Base-by-base conservation (phyloP, 805 yeast genomes). In the Candida sakaeoensis region DNA sequence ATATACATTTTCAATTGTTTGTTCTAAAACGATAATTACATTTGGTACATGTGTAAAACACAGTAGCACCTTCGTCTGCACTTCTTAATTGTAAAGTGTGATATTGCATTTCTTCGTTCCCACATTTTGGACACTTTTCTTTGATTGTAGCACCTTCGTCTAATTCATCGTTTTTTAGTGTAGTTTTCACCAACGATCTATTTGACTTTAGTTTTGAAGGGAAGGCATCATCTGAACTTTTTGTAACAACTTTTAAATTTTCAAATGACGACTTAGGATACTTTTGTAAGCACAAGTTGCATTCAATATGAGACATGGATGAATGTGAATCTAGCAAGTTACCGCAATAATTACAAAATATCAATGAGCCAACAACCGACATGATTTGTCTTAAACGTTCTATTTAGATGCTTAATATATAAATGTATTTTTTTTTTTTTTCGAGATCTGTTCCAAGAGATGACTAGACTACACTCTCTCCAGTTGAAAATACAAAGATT, bases 31-130 rank as follows among this genome's bases (percentile, higher is more conserved):
- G 80, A 74, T 91, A 88, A 31, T 90, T 89, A 75, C 99, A 93
- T 30, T 76, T 68, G 1, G 95, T 83, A 71, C 99, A 93, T 1
- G 99, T 91, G 68, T 93, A 95, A 60, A 93, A 93, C 25, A 93
- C 98, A 8, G 99, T 93, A 21, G 99, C 95, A 75, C 99, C 99
- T 75, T 93, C 99, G 74, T 93, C 99, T 1, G 99, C 99, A 40
- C 96, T 85, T 68, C 99, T 81, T 53, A 93, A 75, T 65, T 93
- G 99, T 51, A 93, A 71, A 4, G 99, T 93, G 58, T 93, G 98
- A 61, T 91, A 93, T 60, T 82, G 90, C 99, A 95, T 95, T 64
- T 93, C 97, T 57, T 93, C 97, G 64, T 90, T 78, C 36, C 95
- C 96, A 77, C 99, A 93, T 63, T 90, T 80, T n/a, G 98, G 98